Evolutionary conservation across 1,139 yeast genomes (phyloP), one percentile per base, ranked within the genome.

Genomic region (Pichia sp.): DNA sequence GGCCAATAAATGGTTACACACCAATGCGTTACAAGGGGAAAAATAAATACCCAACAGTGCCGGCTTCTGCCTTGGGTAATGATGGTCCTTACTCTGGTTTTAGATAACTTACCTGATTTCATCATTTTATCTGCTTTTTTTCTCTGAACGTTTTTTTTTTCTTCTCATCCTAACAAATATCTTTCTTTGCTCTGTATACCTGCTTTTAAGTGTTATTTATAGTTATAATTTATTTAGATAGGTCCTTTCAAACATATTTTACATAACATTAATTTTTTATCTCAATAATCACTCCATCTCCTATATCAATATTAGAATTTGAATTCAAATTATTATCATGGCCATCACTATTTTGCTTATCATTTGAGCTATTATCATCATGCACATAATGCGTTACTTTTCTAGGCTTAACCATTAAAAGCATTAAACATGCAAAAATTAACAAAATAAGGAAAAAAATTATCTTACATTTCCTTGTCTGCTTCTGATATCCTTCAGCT

Each of bases 381-480:
- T 47, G 50, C 21, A 47, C 33, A 28, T 47, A 47, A 30, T 45
- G 47, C 31, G 41, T 40, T 10, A 43, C 55, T 8, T 53, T 42
- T 21, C 43, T 49, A 1, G 96, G 96, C 52, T 77, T 80, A 38
- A 85, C 70, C 50, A 88, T 63, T 12, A 89, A 76, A 10, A 88
- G 60, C 52, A 89, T 71, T 42, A 89, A 68, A 42, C 88, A 65
- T 4, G 84, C 83, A 43, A 86, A 66, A 23, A 85, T 93, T 28
- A 88, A 60, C 44, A 91, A 67, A 14, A 77, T 64, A 47, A 91
- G 63, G 36, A 91, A 68, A 39, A 91, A 68, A 14, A 91, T 89
- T 34, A 91, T 64, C 60, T 88, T 89, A 63, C 97, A 91, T 60
- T 89, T 91, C 43, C 91, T 88, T 1, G 95, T 84, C 47, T 94